Evolutionary conservation across 768 basidiomycete genomes (phyloP), one percentile per base, ranked within the genome.

Genomic region (Pisolithus marmoratus): DNA sequence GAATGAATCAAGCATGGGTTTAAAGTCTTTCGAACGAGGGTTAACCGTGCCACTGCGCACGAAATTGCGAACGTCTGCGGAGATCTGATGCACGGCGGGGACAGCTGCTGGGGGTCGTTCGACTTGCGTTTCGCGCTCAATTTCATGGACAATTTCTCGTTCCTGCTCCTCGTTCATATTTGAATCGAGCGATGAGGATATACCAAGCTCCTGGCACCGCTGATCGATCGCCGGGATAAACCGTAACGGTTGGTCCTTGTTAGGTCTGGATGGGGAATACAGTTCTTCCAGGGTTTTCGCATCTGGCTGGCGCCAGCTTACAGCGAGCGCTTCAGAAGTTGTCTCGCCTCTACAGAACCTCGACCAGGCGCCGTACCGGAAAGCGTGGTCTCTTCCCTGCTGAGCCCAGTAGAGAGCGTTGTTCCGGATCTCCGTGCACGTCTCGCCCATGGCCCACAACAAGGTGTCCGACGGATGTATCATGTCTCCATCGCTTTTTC

Each of bases 91-190:
- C 12, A 46, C 6, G 8, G 66, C 67, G 4, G 73, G 58, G 2
- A 31, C 31, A 2, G 60, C 62, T 7, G 48, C 52, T 1, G 67
- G 62, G 4, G 74, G 71, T 26, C 72, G 62, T 52, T 76, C 66
- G 3, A 68, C 54, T 48, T 78, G 62, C 6, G 56, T 54, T 57
- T 78, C 74, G 14, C 59, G 58, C 54, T 78, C 74, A 1, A 69
- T 60, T 53, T 79, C 74, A 20, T 71, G 72, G 5, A 58, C 55
- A 8, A 78, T 63, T 54, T 79, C 75, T 48, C 76, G 61, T 51
- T 79, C 78, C 45, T 77, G 76, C 50, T 79, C 78, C 54, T 79
- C 75, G 20, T 71, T 70, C 52, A 74, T 58, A 19, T 53, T 54
- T 23, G 42, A 53, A 19, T 62, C 55, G 15, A 43, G 36, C 4